phyloP scores from a whole-genome alignment of 1,139 yeast genomes.

The Meyerozyma athensensis region DNA sequence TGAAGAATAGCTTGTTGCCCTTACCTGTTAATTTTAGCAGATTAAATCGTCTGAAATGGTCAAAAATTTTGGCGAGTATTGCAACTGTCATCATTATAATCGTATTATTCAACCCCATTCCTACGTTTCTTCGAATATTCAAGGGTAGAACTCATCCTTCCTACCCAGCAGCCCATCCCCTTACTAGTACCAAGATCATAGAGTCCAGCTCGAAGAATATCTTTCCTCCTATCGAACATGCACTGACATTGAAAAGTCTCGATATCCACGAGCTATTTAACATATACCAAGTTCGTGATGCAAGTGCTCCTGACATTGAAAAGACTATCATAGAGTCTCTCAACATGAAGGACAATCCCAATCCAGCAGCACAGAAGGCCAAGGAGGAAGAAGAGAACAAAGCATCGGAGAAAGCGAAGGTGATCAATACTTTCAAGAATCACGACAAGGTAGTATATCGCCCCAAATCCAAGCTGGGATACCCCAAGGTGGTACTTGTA shows the following conservation, averaged over 20 bases:
- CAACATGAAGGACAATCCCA: slow-evolving; percentile 46
- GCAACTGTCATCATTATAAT: slow-evolving; percentile 18
- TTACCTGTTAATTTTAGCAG: slow-evolving; percentile 30
- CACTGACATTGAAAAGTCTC: slow-evolving; percentile 52
- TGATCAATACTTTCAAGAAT: slow-evolving; percentile 55
- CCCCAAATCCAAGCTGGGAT: slow-evolving; percentile 32
- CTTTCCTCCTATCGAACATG: slow-evolving; percentile 66
- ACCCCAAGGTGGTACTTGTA: slow-evolving; percentile 74
- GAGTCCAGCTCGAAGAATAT: slow-evolving; percentile 50
- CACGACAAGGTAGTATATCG: slow-evolving; percentile 60
- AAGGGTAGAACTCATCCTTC: slow-evolving; percentile 7
- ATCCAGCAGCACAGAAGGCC: slow-evolving; percentile 28
- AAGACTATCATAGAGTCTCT: slow-evolving; percentile 27
- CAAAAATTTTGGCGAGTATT: slow-evolving; percentile 15
- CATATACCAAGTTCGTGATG: slow-evolving; percentile 35
- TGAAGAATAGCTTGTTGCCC: slow-evolving; percentile 23
- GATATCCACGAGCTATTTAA: slow-evolving; percentile 48
- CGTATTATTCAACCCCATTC: slow-evolving; percentile 24
- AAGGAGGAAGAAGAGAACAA: slow-evolving; percentile 39
- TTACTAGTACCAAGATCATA: slow-evolving; percentile 28
- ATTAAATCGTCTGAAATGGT: slow-evolving; percentile 14
- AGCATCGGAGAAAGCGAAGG: slow-evolving; percentile 35
- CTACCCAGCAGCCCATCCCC: slow-evolving; percentile 35
- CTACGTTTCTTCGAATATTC: slow-evolving; percentile 8
- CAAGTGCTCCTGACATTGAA: slow-evolving; percentile 35